phyloP scores from a whole-genome alignment of 148 eudicot species.

The Oxyria digyna region DNA sequence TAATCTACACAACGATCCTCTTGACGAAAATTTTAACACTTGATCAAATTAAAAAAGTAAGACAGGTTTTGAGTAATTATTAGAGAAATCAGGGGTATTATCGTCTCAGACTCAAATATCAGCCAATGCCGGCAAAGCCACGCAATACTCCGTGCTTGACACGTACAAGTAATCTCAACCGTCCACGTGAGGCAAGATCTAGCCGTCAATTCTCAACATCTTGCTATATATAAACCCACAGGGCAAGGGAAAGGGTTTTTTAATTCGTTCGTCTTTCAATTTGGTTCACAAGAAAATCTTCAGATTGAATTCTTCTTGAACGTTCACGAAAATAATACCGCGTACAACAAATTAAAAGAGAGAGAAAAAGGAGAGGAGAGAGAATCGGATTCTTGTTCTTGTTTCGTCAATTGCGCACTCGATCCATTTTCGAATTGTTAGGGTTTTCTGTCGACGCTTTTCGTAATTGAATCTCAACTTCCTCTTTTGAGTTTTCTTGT shows the following conservation, averaged over 20 bases:
- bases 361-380: neutral
- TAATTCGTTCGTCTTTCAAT: neutral
- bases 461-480: conserved; percentile 2
- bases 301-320: neutral
- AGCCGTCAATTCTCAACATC: neutral
- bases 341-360: neutral
- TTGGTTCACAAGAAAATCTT: conserved; percentile 8
- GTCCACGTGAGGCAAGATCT: conserved; percentile 1
- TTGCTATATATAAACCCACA: neutral
- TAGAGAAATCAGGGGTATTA: neutral
- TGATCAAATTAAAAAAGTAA: neutral
- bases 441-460: conserved; percentile 2
- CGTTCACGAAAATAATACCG: neutral
- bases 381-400: conserved; percentile 1
- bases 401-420: neutral
- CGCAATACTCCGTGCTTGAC: neutral
- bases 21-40: too few species aligned
- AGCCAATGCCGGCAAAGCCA: neutral
- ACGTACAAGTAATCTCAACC: conserved; percentile 2
- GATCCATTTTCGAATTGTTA: neutral
- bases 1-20: too few species aligned
- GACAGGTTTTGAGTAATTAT: neutral
- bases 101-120: neutral
- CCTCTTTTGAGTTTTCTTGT: neutral
- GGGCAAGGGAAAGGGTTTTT: neutral